Percentiles rank a stretch among this genome's conserved stretches.
Evolutionary conservation across 352 stramenopile genomes (phyloP).

Genomic region (Globisporangium carolinianum): DNA sequence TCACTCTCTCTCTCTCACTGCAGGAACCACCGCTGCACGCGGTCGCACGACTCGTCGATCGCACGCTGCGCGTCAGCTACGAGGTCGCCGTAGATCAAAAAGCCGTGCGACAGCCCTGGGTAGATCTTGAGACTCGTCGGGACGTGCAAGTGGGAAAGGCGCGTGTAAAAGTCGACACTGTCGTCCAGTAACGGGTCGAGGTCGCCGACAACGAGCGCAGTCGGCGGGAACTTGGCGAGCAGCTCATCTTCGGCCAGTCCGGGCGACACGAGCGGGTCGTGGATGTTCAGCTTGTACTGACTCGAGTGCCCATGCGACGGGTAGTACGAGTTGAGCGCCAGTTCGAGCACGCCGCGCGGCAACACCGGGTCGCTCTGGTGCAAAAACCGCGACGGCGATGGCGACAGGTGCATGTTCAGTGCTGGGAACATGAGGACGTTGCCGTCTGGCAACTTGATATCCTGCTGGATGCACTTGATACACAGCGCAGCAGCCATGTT

Average conservation of each 20-base stretch:
- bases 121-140: constrained; percentile 81
- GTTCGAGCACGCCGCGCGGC: constrained; percentile 70
- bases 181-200: constrained; percentile 84
- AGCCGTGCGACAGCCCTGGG: constrained; percentile 76
- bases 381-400: constrained; percentile 81
- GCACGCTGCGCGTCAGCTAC: constrained; percentile 71
- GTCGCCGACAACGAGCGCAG: constrained; percentile 77
- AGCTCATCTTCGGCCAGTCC: constrained; percentile 71
- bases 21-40: constrained; percentile 58
- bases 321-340: constrained; percentile 83
- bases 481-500: constrained; percentile 84
- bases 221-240: constrained; percentile 74
- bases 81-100: constrained; percentile 82
- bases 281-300: constrained; percentile 86
- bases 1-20: too few relatives aligned
- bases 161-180: constrained; percentile 88
- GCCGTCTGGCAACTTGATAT: constrained; percentile 56
- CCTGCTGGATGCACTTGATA: constrained; percentile 79
- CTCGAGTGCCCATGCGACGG: constrained; percentile 74
- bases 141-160: constrained; percentile 72
- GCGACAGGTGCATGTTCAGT: constrained; percentile 83
- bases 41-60: constrained; percentile 78
- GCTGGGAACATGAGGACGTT: constrained; percentile 89
- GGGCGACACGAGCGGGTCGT: constrained; percentile 82
- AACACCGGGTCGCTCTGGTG: constrained; percentile 85